phyloP scores from a whole-genome alignment of 306 rosid genomes.

The Pterocarpus santalinus region DNA sequence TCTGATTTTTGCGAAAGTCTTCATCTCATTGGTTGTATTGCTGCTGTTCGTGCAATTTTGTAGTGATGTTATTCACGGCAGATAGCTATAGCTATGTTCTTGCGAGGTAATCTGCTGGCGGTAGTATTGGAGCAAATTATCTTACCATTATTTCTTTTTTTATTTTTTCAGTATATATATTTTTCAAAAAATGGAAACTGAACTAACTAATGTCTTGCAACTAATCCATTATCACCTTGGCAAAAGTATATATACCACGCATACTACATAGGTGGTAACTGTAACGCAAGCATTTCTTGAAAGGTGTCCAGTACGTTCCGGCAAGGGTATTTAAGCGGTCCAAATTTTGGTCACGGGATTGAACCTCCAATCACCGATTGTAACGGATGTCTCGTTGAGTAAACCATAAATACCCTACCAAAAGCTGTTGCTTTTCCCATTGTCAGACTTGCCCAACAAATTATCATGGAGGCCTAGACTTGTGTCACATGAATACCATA shows the following conservation, averaged over 20 bases:
- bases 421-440: constrained; percentile 41
- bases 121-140: too few species aligned
- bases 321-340: constrained; percentile 7
- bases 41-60: too few species aligned
- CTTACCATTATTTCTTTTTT: too few species aligned
- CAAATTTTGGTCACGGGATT: constrained; percentile 47
- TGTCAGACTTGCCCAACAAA: constrained; percentile 48
- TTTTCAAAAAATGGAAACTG: too few species aligned
- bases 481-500: constrained; percentile 53
- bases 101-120: too few species aligned
- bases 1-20: too few species aligned
- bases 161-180: too few species aligned
- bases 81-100: too few species aligned
- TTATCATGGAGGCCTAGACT: constrained; percentile 3
- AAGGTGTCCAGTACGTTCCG: constrained; percentile 29
- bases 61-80: too few species aligned
- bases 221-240: neutral
- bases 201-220: neutral
- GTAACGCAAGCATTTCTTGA: constrained; percentile 2
- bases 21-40: too few species aligned
- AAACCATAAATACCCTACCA: constrained; percentile 28
- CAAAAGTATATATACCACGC: neutral
- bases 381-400: neutral
- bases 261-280: neutral
- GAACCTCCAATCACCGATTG: constrained; percentile 35